phyloP scores from a whole-genome alignment of 1,139 yeast species.

The Eremothecium coryli region DNA sequence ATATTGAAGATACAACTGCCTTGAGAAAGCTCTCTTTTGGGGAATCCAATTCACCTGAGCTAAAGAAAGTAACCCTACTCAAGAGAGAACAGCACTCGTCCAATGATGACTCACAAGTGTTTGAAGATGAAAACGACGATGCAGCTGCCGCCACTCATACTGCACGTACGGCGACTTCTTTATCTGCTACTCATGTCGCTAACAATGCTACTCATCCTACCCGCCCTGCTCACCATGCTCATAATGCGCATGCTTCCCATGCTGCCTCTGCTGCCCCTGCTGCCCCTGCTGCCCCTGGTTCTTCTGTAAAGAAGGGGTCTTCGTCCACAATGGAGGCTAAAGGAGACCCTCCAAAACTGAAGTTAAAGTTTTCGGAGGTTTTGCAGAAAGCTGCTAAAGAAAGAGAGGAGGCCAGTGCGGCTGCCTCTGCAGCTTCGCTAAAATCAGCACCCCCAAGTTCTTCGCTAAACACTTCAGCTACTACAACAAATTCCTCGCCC shows the following conservation, averaged over 20 bases:
- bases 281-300: not conserved
- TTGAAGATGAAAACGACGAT: slow-evolving; percentile 6
- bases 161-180: not conserved
- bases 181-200: no score
- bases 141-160: slow-evolving; percentile 1
- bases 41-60: slow-evolving; percentile 5
- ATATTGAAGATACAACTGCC: slow-evolving; percentile 47
- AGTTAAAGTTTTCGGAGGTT: slow-evolving; percentile 3
- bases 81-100: slow-evolving; percentile 13
- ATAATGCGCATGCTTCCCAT: no score
- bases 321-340: not conserved
- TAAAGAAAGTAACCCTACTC: slow-evolving; percentile 11
- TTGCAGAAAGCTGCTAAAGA: slow-evolving; percentile 6
- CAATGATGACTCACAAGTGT: slow-evolving; percentile 10
- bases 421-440: not conserved
- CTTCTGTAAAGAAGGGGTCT: not conserved
- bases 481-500: not conserved
- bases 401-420: slow-evolving; percentile 1
- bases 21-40: slow-evolving; percentile 34
- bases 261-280: not conserved
- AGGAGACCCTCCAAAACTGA: slow-evolving; percentile 1
- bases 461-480: not conserved
- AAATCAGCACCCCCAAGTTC: not conserved
- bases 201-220: not conserved
- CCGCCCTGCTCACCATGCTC: no score